phyloP scores from a whole-genome alignment of 345 rosid species.

The Pugionium dolabratum region DNA sequence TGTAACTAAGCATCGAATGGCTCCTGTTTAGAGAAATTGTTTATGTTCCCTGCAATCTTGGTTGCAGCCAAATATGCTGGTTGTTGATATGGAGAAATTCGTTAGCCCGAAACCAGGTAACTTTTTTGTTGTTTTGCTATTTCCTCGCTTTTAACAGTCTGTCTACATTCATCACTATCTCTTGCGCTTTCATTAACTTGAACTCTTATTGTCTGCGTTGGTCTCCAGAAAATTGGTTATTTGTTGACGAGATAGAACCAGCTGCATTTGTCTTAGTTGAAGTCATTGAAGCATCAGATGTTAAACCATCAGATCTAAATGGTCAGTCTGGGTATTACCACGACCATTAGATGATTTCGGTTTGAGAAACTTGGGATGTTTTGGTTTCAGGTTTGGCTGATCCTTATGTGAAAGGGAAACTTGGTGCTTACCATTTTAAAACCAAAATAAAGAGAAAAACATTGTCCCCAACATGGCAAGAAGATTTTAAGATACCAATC shows the following conservation, averaged over 20 bases:
- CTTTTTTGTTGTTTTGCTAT: not conserved
- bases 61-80: slow-evolving; percentile 96
- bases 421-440: slow-evolving; percentile 76
- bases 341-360: not conserved
- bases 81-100: slow-evolving; percentile 87
- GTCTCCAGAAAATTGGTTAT: slow-evolving; percentile 74
- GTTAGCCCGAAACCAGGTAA: slow-evolving; percentile 60
- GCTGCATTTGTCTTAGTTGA: slow-evolving; percentile 70
- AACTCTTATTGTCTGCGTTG: slow-evolving; percentile 15
- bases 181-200: slow-evolving; percentile 20
- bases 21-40: not conserved
- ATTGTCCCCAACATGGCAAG: slow-evolving; percentile 82
- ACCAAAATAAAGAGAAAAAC: slow-evolving; percentile 73
- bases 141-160: not conserved
- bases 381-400: slow-evolving; percentile 78
- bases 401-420: slow-evolving; percentile 90
- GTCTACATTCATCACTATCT: not conserved
- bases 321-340: slow-evolving; percentile 51
- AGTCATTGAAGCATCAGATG: slow-evolving; percentile 79
- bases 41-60: slow-evolving; percentile 1
- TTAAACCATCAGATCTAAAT: slow-evolving; percentile 82
- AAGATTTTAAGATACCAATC: slow-evolving; percentile 81
- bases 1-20: not conserved
- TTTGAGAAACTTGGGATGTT: slow-evolving; percentile 14
- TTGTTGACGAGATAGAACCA: slow-evolving; percentile 79